Percentiles rank a stretch among this genome's conserved stretches.
Conservation (phyloP, 306 rosid genomes). For the Pterocarpus santalinus region DNA sequence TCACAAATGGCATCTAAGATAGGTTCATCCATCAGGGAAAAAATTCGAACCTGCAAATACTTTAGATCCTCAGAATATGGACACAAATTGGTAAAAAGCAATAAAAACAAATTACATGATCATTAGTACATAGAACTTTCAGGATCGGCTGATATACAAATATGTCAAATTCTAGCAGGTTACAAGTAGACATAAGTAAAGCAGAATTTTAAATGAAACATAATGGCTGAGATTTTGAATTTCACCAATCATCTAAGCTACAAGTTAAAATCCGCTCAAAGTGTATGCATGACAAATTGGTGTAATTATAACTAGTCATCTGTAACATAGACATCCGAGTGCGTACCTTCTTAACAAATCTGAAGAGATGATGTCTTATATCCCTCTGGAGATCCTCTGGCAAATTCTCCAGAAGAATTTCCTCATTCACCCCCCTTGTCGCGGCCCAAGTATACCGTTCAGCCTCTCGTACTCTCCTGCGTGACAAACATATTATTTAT, state of each 20-base stretch:
- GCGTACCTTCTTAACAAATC: slow-evolving; percentile 63
- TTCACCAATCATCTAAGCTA: background rate
- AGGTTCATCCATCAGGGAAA: slow-evolving; percentile 75
- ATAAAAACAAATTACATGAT: too few relatives aligned
- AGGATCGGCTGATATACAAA: background rate
- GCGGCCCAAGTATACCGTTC: slow-evolving; percentile 71
- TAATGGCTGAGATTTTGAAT: too few relatives aligned
- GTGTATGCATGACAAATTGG: too few relatives aligned
- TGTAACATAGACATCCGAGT: background rate
- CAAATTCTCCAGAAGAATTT: slow-evolving; percentile 61
- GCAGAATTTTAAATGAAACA: background rate
- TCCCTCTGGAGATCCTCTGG: slow-evolving; percentile 72
- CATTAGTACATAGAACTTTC: background rate
- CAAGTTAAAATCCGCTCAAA: too few relatives aligned
- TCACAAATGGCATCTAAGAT: slow-evolving; percentile 77
- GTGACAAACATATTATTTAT: background rate
- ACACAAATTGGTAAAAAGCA: too few relatives aligned
- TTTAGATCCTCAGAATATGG: too few relatives aligned
- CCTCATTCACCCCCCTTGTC: slow-evolving; percentile 78
- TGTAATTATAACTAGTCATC: background rate
- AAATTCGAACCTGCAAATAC: slow-evolving; percentile 64
- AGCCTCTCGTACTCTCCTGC: slow-evolving; percentile 61
- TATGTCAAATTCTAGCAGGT: background rate
- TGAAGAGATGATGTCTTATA: slow-evolving; percentile 69
- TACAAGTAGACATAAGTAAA: background rate